Evolutionary conservation across 352 stramenopile genomes (phyloP).

Genomic region (Pythium aristosporum): DNA sequence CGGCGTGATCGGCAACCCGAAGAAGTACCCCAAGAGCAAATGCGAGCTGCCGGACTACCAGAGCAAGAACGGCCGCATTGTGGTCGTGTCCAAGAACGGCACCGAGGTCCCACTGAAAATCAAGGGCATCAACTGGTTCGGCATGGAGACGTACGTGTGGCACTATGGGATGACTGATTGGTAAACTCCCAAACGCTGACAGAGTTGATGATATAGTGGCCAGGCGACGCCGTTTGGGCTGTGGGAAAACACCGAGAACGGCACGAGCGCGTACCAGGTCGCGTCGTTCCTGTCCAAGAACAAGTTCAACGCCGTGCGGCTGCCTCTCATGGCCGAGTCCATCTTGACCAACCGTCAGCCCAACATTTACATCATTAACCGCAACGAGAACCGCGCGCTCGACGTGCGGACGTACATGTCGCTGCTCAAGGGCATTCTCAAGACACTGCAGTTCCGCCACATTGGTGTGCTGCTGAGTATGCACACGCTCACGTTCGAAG

Average conservation of each 20-base stretch:
- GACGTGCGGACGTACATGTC: slow-evolving; percentile 37
- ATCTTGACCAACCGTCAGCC: slow-evolving; percentile 37
- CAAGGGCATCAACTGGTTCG: slow-evolving; percentile 86
- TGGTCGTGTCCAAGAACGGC: slow-evolving; percentile 45
- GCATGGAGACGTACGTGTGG: slow-evolving; percentile 56
- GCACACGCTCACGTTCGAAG: slow-evolving; percentile 34
- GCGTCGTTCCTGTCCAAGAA: slow-evolving; percentile 62
- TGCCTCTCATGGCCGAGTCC: slow-evolving; percentile 59
- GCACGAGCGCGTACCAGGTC: slow-evolving; percentile 67
- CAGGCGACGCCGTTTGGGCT: slow-evolving; percentile 55
- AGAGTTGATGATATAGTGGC: too few species aligned
- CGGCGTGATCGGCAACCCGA: slow-evolving; percentile 18
- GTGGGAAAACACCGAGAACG: slow-evolving; percentile 58
- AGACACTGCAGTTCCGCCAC: slow-evolving; percentile 37
- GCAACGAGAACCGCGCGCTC: slow-evolving; percentile 56
- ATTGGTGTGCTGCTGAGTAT: slow-evolving; percentile 45
- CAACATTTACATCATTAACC: slow-evolving; percentile 33
- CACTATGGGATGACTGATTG: too few species aligned
- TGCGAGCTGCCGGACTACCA: slow-evolving; percentile 78
- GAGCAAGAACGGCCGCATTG: slow-evolving; percentile 74
- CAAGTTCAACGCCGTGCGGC: slow-evolving; percentile 76
- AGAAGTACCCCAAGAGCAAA: slow-evolving; percentile 13
- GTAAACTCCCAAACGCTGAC: too few species aligned
- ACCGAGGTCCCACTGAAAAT: slow-evolving; percentile 69
- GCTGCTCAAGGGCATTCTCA: slow-evolving; percentile 43